phyloP scores from a whole-genome alignment of 768 basidiomycete genomes.

The Tricholoma furcatifolium region DNA sequence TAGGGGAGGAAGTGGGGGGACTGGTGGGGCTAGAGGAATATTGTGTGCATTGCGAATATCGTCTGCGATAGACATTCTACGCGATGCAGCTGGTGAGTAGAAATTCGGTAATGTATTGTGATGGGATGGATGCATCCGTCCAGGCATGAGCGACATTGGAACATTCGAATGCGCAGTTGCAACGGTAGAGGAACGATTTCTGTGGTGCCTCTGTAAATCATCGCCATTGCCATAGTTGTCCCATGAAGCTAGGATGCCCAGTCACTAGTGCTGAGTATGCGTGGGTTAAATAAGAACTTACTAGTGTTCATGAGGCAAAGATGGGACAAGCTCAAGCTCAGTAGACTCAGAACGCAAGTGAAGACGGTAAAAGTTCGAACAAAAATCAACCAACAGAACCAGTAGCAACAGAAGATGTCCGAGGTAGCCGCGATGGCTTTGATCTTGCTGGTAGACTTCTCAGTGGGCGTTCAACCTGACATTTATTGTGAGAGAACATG shows the following conservation, averaged over 20 bases:
- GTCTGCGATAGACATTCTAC: constrained; percentile 15
- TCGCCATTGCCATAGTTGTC: constrained; percentile 2
- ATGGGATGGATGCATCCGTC: constrained; percentile 17
- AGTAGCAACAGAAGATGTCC: not conserved
- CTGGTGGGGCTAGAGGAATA: not conserved
- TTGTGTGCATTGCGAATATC: constrained; percentile 16
- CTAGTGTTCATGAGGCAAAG: constrained; percentile 10
- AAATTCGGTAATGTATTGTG: constrained; percentile 22
- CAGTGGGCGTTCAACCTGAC: not conserved
- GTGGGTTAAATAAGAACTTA: constrained; percentile 1
- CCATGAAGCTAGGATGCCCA: constrained; percentile 15
- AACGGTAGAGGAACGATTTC: constrained; percentile 18
- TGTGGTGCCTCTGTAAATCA: constrained; percentile 4
- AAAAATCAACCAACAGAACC: not conserved
- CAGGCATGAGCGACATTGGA: constrained; percentile 20
- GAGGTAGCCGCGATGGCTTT: not conserved
- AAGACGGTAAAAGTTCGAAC: not conserved
- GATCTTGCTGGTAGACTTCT: not conserved
- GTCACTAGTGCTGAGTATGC: not conserved
- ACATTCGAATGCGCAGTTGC: constrained; percentile 20
- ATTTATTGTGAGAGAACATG: not conserved
- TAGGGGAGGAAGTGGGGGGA: constrained; percentile 24
- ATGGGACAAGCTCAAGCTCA: not conserved
- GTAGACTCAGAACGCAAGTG: not conserved
- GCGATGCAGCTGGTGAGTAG: constrained; percentile 19